Evolutionary conservation across 2,329 filamentous ascomycete genomes (phyloP).

Genomic region (Xylaria hypoxylon): DNA sequence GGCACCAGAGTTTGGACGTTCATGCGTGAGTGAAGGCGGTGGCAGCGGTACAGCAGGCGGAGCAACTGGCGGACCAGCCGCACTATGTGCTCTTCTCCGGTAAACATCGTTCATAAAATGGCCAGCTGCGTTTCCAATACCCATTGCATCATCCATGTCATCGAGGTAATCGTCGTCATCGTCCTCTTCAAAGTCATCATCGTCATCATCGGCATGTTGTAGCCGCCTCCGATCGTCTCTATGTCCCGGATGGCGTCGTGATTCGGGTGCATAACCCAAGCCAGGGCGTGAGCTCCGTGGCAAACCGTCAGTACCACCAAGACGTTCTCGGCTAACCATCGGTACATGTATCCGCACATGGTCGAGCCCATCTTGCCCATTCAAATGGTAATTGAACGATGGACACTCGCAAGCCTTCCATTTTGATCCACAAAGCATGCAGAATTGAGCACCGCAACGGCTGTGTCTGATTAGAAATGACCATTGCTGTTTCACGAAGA

Average conservation of each 20-base stretch:
- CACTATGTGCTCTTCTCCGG: slow-evolving; percentile 54
- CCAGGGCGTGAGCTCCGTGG: slow-evolving; percentile 47
- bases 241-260: slow-evolving; percentile 61
- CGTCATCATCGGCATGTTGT: slow-evolving; percentile 51
- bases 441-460: slow-evolving; percentile 85
- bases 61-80: slow-evolving; percentile 52
- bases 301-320: slow-evolving; percentile 41
- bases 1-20: slow-evolving; percentile 52
- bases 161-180: slow-evolving; percentile 55
- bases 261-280: slow-evolving; percentile 43
- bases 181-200: slow-evolving; percentile 49
- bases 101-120: slow-evolving; percentile 74
- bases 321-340: slow-evolving; percentile 53
- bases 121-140: slow-evolving; percentile 63
- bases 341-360: slow-evolving; percentile 63
- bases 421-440: slow-evolving; percentile 83
- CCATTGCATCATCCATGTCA: slow-evolving; percentile 54
- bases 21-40: slow-evolving; percentile 49
- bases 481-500: slow-evolving; percentile 15
- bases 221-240: slow-evolving; percentile 57
- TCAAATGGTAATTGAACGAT: slow-evolving; percentile 75
- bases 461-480: slow-evolving; percentile 52
- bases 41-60: slow-evolving; percentile 49
- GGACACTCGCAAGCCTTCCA: slow-evolving; percentile 89
- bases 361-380: slow-evolving; percentile 65